These are phyloP conservation scores for Talaromyces atroroseus DNA, from an alignment of 2,329 filamentous ascomycete genomes.

Conservation along the genomic window DNA sequence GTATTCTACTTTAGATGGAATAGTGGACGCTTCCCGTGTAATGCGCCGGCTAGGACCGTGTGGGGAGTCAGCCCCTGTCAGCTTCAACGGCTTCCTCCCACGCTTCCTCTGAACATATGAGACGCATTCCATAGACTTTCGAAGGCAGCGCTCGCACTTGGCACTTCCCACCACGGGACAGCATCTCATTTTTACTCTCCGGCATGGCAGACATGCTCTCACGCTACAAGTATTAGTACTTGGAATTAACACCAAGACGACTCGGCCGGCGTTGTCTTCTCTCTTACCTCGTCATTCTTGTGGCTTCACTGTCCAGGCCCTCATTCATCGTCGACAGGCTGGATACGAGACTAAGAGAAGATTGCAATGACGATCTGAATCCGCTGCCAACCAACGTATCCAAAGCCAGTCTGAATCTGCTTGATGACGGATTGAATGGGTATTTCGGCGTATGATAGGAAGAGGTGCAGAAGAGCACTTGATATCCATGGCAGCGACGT, in stretches of 20 bases:
- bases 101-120: background rate
- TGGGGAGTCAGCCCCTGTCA: background rate
- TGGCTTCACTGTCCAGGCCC: no score
- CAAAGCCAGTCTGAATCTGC: no score
- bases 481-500: no score
- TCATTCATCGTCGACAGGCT: no score
- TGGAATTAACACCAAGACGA: background rate
- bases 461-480: no score
- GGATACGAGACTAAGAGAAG: no score
- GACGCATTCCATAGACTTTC: slow-evolving; percentile 1
- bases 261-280: background rate
- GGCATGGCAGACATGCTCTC: background rate
- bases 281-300: background rate
- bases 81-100: background rate
- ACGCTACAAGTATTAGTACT: background rate
- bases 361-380: no score
- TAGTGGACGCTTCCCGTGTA: background rate
- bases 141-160: slow-evolving; percentile 2
- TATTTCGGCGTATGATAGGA: no score
- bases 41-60: background rate
- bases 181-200: background rate
- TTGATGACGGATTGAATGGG: no score
- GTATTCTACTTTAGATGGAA: background rate
- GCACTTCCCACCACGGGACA: background rate
- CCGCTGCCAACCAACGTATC: no score